Evolutionary conservation across 2,329 filamentous ascomycete species (phyloP), one percentile per base, ranked within the genome.

Genomic region (Fusarium albidum): DNA sequence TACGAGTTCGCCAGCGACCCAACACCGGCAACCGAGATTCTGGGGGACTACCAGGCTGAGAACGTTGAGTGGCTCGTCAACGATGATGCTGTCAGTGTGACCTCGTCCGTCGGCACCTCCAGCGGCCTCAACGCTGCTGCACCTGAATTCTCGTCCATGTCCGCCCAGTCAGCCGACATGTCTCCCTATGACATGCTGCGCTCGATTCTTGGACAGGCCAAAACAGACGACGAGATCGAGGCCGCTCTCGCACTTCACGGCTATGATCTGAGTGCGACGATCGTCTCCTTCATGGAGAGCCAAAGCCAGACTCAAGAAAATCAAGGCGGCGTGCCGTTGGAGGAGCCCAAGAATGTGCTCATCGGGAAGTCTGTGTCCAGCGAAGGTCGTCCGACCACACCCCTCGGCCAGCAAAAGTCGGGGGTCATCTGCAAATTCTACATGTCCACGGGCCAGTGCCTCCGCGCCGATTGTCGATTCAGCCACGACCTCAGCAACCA

Each of bases 51-150:
- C 69, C 93, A 94, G 63, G 91, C 89, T 59, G 94, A 98, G 72
- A 96, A 95, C 66, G 92, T 99, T 45, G 94, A 98, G 74, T 98
- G 94, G 95, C 82, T 98, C 38, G 91, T 97, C 64, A 95, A 95
- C 71, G 93, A 96, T 72, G 89, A 91, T 67, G 86, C 85, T 47
- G 90, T 88, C 67, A 93, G 89, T 64, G 84, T 92, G 52, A 88
- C 91, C 18, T 96, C 92, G 18, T 90, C 88, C 8, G 75, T 84
- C 33, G 82, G 85, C 29, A 85, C 83, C 9, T 81, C 89, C 13
- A 92, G 87, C 61, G 86, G 84, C 28, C 81, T 94, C 55, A 93
- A 92, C 68, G 88, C 87, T 35, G 89, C 89, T 12, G 91, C 91
- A 6, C 89, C 93, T 18, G 92, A 97, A 71, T 97, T 85, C 65